Conservation (phyloP, 2,329 filamentous ascomycete genomes). For the Pestalotiopsis sp. region DNA sequence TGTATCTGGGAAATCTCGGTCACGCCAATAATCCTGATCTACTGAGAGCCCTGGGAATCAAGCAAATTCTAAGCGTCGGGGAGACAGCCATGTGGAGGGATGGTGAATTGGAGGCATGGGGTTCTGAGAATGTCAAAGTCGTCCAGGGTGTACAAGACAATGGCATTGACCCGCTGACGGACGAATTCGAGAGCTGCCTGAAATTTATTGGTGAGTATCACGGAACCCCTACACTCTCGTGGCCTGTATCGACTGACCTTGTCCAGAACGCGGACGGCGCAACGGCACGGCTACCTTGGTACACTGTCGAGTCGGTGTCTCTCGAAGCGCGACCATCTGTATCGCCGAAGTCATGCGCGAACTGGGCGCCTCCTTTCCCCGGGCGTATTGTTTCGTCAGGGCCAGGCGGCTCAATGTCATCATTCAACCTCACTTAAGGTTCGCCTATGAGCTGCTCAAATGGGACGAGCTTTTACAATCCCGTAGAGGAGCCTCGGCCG, state of each 20-base stretch:
- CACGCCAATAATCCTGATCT: constrained; percentile 94
- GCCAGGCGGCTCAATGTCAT: constrained; percentile 94
- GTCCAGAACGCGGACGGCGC: constrained; percentile 72
- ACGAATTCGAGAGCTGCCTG: constrained; percentile 83
- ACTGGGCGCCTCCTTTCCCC: constrained; percentile 78
- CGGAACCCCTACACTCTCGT: constrained; percentile 1
- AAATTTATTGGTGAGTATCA: constrained; percentile 81
- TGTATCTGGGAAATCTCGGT: constrained; percentile 91
- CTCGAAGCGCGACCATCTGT: constrained; percentile 92
- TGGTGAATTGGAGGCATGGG: constrained; percentile 72
- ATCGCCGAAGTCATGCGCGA: constrained; percentile 98
- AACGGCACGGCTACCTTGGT: constrained; percentile 86
- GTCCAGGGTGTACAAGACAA: constrained; percentile 93
- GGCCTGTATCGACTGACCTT: neutral
- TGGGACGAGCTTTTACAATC: constrained; percentile 82
- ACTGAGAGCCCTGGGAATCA: constrained; percentile 77
- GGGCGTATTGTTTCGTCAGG: constrained; percentile 94
- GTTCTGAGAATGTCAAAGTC: constrained; percentile 74
- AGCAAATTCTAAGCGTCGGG: constrained; percentile 87
- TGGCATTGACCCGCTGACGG: constrained; percentile 87
- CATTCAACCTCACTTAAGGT: constrained; percentile 93
- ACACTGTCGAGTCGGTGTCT: constrained; percentile 95
- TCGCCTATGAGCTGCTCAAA: constrained; percentile 92
- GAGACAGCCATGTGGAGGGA: constrained; percentile 83
- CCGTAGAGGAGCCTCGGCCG: constrained; percentile 49